A percentile compares a stretch with the other conserved stretches of the same genome.
Evolutionary conservation across 2,329 filamentous ascomycete species (phyloP).

Genomic region (Cadophora malorum): DNA sequence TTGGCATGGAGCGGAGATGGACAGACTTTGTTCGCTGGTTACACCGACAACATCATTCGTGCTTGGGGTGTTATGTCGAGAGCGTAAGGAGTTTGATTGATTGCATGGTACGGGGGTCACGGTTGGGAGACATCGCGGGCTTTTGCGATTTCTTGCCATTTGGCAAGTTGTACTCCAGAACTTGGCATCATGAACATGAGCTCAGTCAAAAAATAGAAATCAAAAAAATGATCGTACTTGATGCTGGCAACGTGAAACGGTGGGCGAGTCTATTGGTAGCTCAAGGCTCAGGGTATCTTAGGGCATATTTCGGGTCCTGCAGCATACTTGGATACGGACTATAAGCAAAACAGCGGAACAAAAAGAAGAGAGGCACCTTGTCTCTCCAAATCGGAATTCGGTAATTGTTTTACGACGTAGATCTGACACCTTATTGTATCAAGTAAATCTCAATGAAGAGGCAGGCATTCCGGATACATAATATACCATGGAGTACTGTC

Average conservation of each 20-base stretch:
- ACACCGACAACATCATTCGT: conserved; percentile 99
- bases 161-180: conserved; percentile 45
- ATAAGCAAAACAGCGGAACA: background rate
- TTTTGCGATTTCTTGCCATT: conserved; percentile 43
- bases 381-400: background rate
- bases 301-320: background rate
- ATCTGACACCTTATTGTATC: too few relatives aligned
- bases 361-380: conserved; percentile 7
- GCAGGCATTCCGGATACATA: too few relatives aligned
- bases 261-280: background rate
- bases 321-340: background rate
- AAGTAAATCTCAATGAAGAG: too few relatives aligned
- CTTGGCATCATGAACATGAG: conserved; percentile 42
- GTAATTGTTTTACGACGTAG: too few relatives aligned
- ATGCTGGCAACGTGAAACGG: conserved; percentile 11
- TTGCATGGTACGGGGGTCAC: conserved; percentile 38
- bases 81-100: conserved; percentile 62
- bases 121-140: conserved; percentile 43
- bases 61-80: conserved; percentile 98
- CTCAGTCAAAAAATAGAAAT: conserved; percentile 44
- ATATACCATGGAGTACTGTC: too few relatives aligned
- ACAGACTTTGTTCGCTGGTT: conserved; percentile 99
- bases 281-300: background rate
- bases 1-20: conserved; percentile 98
- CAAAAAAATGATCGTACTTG: conserved; percentile 27